A percentile compares a stretch with the other conserved stretches of the same genome.
Evolutionary conservation across 352 stramenopile species (phyloP).

Genomic region (Albugo candida): DNA sequence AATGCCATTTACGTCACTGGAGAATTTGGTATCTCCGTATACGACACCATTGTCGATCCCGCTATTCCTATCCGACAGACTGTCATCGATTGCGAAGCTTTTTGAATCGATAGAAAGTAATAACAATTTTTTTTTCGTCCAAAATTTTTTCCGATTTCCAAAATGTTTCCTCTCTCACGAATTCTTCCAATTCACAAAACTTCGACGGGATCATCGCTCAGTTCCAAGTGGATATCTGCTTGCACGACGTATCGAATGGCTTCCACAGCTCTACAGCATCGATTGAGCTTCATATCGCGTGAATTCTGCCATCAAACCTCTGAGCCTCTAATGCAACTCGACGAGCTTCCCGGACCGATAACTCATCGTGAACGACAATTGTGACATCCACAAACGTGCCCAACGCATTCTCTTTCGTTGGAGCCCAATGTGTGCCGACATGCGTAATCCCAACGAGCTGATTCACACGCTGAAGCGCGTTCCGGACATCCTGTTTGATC

Average conservation of each 20-base stretch:
- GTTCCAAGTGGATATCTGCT: conserved; percentile 69
- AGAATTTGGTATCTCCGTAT: conserved; percentile 40
- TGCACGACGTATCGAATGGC: conserved; percentile 53
- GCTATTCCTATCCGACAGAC: no score
- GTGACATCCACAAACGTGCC: conserved; percentile 58
- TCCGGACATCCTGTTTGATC: conserved; percentile 47
- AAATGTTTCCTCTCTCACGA: no score
- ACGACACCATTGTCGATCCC: conserved; percentile 1
- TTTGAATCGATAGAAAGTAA: no score
- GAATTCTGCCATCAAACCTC: conserved; percentile 16
- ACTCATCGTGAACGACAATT: conserved; percentile 52
- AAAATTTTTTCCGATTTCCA: no score
- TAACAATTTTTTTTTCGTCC: no score
- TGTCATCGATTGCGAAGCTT: no score
- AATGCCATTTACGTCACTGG: conserved; percentile 58
- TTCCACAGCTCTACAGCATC: conserved; percentile 41
- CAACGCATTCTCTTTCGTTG: conserved; percentile 17
- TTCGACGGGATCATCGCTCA: conserved; percentile 20
- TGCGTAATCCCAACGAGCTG: conserved; percentile 56
- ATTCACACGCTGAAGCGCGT: conserved; percentile 33
- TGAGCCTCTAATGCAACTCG: conserved; percentile 46
- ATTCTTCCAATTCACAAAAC: no score
- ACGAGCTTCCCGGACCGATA: conserved; percentile 55
- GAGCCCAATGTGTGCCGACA: conserved; percentile 65
- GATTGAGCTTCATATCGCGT: neutral